Evolutionary conservation across 2,329 filamentous ascomycete genomes (phyloP).

Genomic region (Trichoderma guizhouense): DNA sequence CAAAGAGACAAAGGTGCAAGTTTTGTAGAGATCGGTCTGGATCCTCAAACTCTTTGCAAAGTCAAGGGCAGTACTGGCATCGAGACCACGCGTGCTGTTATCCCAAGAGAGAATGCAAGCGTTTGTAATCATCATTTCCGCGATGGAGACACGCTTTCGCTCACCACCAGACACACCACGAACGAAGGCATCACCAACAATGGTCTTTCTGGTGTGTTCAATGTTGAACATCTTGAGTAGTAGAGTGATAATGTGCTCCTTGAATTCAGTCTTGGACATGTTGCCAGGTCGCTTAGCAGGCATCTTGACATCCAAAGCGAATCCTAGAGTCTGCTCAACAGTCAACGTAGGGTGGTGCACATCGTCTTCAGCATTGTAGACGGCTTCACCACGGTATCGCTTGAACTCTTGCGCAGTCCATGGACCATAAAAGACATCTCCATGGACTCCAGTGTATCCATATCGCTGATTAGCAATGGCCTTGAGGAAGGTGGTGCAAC

Average conservation of each 20-base stretch:
- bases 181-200: constrained; percentile 79
- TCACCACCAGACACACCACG: constrained; percentile 79
- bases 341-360: constrained; percentile 81
- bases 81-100: constrained; percentile 67
- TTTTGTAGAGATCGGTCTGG: constrained; percentile 79
- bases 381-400: constrained; percentile 73
- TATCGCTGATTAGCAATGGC: constrained; percentile 63
- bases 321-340: constrained; percentile 81
- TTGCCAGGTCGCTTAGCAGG: constrained; percentile 75
- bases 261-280: constrained; percentile 70
- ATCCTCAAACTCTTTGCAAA: constrained; percentile 69
- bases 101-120: constrained; percentile 73
- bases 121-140: constrained; percentile 75
- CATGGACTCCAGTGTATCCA: constrained; percentile 54
- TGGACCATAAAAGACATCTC: constrained; percentile 74
- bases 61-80: constrained; percentile 65
- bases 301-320: constrained; percentile 80
- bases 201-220: constrained; percentile 78
- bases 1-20: constrained; percentile 78
- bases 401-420: constrained; percentile 70
- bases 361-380: constrained; percentile 79
- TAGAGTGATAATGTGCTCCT: constrained; percentile 68
- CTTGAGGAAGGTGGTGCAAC: constrained; percentile 68
- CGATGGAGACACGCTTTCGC: constrained; percentile 76
- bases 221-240: constrained; percentile 93